These are phyloP conservation scores for Actinomucor elegans DNA, from an alignment of 371 early-diverging fungal species.

Conservation along the genomic window DNA sequence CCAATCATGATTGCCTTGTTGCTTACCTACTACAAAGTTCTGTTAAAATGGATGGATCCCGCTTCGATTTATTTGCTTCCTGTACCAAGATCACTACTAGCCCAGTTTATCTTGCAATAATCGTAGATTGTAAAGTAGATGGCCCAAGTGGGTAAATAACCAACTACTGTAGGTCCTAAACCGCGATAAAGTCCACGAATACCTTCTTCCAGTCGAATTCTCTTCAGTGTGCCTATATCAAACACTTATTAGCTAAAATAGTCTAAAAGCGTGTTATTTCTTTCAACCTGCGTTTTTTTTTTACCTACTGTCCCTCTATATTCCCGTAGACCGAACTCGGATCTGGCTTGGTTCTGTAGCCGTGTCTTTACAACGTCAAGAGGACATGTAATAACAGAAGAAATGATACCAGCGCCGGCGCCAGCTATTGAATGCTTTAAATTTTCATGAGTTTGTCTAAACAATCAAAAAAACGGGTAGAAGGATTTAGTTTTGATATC, in stretches of 20 bases:
- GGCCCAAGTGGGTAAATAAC: constrained; percentile 91
- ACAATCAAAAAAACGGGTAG: neutral
- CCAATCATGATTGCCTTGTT: constrained; percentile 42
- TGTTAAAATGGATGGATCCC: too few relatives aligned
- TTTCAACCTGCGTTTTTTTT: too few relatives aligned
- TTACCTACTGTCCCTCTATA: constrained; percentile 51
- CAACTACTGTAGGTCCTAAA: constrained; percentile 83
- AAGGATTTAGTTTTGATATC: neutral
- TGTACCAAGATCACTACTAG: constrained; percentile 18
- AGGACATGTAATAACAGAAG: constrained; percentile 88
- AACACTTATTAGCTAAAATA: neutral
- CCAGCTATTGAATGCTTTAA: constrained; percentile 79
- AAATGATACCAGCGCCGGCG: constrained; percentile 80
- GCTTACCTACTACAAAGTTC: too few relatives aligned
- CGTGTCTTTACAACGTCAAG: constrained; percentile 95
- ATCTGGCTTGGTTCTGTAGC: constrained; percentile 90
- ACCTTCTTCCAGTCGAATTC: constrained; percentile 86
- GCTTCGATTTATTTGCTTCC: too few relatives aligned
- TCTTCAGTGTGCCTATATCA: constrained; percentile 58
- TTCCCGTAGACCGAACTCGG: constrained; percentile 45
- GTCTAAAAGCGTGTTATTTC: neutral
- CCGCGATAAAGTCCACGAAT: constrained; percentile 90
- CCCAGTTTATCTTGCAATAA: constrained; percentile 53
- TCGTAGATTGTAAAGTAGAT: constrained; percentile 88
- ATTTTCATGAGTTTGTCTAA: constrained; percentile 54